Conservation (phyloP, 352 stramenopile genomes). For the Pseudoperonospora humuli region DNA sequence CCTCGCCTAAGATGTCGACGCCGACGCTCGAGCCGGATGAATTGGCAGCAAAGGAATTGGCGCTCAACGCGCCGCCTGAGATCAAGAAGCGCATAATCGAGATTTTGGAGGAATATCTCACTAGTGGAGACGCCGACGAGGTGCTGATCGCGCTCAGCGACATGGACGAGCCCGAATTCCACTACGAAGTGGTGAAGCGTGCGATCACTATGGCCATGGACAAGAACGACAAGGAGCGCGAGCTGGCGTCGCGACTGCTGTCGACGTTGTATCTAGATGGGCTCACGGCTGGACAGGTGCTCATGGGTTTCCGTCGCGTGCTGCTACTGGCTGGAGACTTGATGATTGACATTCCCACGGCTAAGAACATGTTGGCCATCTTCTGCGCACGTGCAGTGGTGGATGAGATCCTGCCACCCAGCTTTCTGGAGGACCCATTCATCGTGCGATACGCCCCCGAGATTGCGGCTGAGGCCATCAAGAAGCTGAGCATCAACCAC, state of each 20-base stretch:
- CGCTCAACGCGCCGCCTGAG: conserved; percentile 56
- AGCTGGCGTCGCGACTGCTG: conserved; percentile 79
- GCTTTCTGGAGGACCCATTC: conserved; percentile 95
- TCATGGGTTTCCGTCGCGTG: conserved; percentile 93
- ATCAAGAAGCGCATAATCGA: conserved; percentile 89
- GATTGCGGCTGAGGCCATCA: conserved; percentile 94
- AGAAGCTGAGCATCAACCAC: conserved; percentile 96
- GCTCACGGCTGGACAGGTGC: conserved; percentile 64
- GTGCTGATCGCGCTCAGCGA: conserved; percentile 73
- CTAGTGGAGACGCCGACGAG: conserved; percentile 85
- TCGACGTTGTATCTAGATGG: conserved; percentile 90
- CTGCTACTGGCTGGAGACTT: conserved; percentile 95
- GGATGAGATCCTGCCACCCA: conserved; percentile 97
- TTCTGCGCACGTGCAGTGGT: conserved; percentile 97
- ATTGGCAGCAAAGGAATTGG: conserved; percentile 70
- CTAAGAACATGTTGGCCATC: conserved; percentile 90
- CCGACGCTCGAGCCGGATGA: conserved; percentile 53
- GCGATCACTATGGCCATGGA: conserved; percentile 94
- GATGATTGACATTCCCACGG: conserved; percentile 92
- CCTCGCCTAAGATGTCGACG: conserved; percentile 38
- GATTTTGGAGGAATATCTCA: conserved; percentile 87
- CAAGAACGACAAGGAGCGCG: conserved; percentile 35
- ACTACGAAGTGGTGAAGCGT: conserved; percentile 92
- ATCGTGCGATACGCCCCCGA: conserved; percentile 89
- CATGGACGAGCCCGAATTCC: conserved; percentile 62